phyloP scores from a whole-genome alignment of 1,284 basidiomycete species.

The Earliella scabrosa region DNA sequence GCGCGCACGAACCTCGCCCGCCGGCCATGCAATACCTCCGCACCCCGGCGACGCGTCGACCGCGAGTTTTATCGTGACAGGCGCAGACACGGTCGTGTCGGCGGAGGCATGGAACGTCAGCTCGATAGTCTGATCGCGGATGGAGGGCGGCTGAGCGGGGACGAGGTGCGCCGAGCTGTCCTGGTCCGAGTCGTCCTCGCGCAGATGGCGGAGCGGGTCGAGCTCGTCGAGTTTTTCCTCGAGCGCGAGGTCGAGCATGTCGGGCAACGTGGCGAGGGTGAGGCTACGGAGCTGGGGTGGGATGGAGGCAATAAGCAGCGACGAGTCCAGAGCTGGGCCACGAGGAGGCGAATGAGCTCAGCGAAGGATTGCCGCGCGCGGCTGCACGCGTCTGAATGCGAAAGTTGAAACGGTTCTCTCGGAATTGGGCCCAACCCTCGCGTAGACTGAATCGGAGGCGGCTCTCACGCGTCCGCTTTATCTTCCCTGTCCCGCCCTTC shows the following conservation, averaged over 20 bases:
- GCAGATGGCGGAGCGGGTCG: constrained; percentile 70
- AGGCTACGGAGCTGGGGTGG: constrained; percentile 9
- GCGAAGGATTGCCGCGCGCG: neutral
- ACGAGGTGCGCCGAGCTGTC: constrained; percentile 44
- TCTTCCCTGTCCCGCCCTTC: neutral
- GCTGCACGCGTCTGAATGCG: neutral
- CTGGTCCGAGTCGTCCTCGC: constrained; percentile 43
- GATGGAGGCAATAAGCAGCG: constrained; percentile 1
- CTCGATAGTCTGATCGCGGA: constrained; percentile 50
- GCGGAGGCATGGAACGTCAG: constrained; percentile 47
- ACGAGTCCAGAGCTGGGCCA: constrained; percentile 1
- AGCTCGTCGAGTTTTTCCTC: constrained; percentile 60
- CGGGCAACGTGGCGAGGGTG: constrained; percentile 5
- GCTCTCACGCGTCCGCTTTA: constrained; percentile 23
- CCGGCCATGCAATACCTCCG: constrained; percentile 92
- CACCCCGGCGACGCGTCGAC: constrained; percentile 87
- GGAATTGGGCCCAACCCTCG: constrained; percentile 13
- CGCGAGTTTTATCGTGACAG: constrained; percentile 52
- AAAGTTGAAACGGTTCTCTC: neutral
- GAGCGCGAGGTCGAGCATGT: constrained; percentile 37
- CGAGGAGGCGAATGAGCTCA: neutral
- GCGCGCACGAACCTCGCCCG: constrained; percentile 73
- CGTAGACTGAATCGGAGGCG: neutral
- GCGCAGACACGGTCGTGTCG: constrained; percentile 14
- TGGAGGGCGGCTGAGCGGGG: constrained; percentile 60